Evolutionary conservation across 768 basidiomycete genomes (phyloP), one percentile per base, ranked within the genome.

Genomic region (Psilocybe tampanensis): DNA sequence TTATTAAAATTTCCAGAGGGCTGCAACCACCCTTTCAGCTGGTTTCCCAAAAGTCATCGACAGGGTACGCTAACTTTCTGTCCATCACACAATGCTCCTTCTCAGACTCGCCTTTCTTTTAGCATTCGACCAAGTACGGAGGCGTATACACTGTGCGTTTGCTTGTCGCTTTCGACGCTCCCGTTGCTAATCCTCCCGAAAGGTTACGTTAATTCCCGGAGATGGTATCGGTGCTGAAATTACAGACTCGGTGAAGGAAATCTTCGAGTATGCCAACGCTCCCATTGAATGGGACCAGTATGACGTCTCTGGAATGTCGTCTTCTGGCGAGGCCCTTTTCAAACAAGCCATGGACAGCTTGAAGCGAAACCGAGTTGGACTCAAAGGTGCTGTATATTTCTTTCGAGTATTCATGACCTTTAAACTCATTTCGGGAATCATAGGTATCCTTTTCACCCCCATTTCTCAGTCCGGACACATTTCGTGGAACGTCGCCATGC

Each of bases 401-500:
- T 48, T 17, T 45, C 18, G 15, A n/a, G n/a, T n/a, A n/a, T 49
- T 8, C 55, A 43, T 48, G 29, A 21, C 39, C 52, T 53, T 26
- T 41, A 44, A 50, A 52, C 53, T 61, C 44, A 56, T 55, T 50
- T 58, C 23, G 44, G 11, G 26, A 33, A 33, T 60, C 21, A 18
- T 33, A 98, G 96, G 97, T 65, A 99, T 98, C 67, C 90, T 99
- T 63, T 98, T 95, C 80, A 99, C 97, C 43, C 96, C 95, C 63
- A 94, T 96, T 65, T 98, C 96, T 52, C 90, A 92, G 74, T 87
- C 88, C 18, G 95, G 94, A 2, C 97, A 99, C 75, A 94, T 96
- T 62, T 98, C 97, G 58, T 99, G 97, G 97, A 99, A 99, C 71
- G 97, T 99, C 57, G 97, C 97, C 61, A 98, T 99, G 95, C 91